A percentile compares a stretch with the other conserved stretches of the same genome.
phyloP scores from a whole-genome alignment of 768 basidiomycete genomes.

The Amanita thiersii region DNA sequence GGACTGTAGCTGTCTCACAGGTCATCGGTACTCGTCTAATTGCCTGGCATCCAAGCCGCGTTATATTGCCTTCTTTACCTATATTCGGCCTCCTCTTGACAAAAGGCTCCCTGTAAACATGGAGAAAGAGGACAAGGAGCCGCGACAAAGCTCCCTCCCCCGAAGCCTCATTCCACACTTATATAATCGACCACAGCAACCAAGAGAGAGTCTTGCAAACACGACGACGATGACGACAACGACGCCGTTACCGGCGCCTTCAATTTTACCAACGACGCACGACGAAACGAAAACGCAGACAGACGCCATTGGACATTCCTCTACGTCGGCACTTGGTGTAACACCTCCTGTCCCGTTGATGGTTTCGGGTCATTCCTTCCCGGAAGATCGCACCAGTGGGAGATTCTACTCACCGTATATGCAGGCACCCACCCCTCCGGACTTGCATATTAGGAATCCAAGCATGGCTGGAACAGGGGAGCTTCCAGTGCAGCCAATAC shows the following conservation, averaged over 20 bases:
- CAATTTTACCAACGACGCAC: conserved; percentile 9
- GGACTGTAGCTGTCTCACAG: conserved; percentile 10
- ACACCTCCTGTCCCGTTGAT: conserved; percentile 6
- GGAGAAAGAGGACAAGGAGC: conserved; percentile 18
- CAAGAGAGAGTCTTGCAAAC: conserved; percentile 18
- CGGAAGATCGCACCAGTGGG: conserved; percentile 4
- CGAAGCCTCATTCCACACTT: conserved; percentile 43
- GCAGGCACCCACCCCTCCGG: conserved; percentile 1
- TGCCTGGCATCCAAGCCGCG: conserved; percentile 12
- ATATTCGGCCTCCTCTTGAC: no score
- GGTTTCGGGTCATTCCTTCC: conserved; percentile 11
- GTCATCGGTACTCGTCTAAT: conserved; percentile 14
- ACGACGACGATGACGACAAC: no score
- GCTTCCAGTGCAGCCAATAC: conserved; percentile 1
- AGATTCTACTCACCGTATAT: conserved; percentile 6
- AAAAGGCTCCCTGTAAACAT: conserved; percentile 13
- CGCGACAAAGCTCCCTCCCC: conserved; percentile 40
- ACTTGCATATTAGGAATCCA: neutral
- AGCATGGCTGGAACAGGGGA: conserved; percentile 1
- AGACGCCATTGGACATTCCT: conserved; percentile 1
- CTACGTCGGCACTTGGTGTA: neutral
- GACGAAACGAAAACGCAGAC: neutral
- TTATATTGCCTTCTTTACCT: conserved; percentile 8
- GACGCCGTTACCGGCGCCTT: conserved; percentile 11
- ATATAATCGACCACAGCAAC: conserved; percentile 27